These are phyloP conservation scores for Colletotrichum orbiculare DNA, from an alignment of 2,329 filamentous ascomycete genomes.

Conservation along the genomic window DNA sequence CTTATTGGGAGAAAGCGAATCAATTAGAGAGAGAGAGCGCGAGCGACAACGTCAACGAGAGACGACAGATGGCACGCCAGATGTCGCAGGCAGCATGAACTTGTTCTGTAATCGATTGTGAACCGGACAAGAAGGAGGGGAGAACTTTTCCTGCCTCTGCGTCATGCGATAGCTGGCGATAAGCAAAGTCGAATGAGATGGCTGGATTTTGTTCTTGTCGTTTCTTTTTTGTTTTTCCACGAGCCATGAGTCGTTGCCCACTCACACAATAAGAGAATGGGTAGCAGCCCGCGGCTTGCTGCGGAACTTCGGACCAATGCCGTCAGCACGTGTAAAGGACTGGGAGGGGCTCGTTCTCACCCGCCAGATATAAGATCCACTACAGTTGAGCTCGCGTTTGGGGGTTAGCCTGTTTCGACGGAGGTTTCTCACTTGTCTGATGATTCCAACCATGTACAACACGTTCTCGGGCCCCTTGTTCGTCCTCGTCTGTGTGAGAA, in stretches of 20 bases:
- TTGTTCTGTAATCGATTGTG: constrained; percentile 3
- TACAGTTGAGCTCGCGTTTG: constrained; percentile 1
- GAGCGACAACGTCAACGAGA: background rate
- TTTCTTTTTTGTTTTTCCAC: background rate
- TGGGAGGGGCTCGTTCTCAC: constrained; percentile 33
- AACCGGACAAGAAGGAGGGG: background rate
- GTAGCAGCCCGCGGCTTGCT: constrained; percentile 20
- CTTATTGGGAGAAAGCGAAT: too few relatives aligned
- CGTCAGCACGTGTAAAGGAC: constrained; percentile 29
- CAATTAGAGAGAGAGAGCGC: background rate
- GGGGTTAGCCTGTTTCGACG: constrained; percentile 30
- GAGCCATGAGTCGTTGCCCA: background rate
- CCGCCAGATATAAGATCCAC: background rate
- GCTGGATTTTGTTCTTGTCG: background rate
- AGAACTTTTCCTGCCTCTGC: constrained; percentile 9
- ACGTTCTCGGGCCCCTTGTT: constrained; percentile 12
- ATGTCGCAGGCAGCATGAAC: background rate
- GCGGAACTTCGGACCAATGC: constrained; percentile 35
- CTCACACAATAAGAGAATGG: constrained; percentile 13
- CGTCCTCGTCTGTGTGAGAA: too few relatives aligned
- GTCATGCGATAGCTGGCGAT: constrained; percentile 19
- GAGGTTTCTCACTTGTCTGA: constrained; percentile 32
- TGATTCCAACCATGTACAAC: constrained; percentile 22
- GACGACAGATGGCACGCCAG: background rate
- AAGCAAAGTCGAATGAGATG: constrained; percentile 3